phyloP scores from a whole-genome alignment of 805 yeast genomes.

The Pichia rugopelliculosa region DNA sequence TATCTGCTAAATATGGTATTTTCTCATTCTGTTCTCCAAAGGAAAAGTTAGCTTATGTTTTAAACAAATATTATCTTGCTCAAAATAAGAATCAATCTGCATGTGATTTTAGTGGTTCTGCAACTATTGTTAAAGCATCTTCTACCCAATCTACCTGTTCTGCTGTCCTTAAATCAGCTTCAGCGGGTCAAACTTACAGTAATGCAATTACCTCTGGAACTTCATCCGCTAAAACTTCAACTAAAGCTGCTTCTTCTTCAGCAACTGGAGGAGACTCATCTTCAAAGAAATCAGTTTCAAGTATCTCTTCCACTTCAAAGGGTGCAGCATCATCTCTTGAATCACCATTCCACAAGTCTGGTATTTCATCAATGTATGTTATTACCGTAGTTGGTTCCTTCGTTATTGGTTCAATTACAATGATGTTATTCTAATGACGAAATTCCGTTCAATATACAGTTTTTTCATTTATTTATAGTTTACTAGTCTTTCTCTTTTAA shows the following conservation, averaged over 20 bases:
- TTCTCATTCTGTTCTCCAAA: constrained; percentile 64
- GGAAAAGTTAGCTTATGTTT: constrained; percentile 59
- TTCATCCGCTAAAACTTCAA: constrained; percentile 7
- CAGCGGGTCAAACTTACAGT: constrained; percentile 20
- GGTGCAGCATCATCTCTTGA: constrained; percentile 5
- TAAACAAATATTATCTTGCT: constrained; percentile 54
- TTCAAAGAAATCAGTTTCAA: too few species aligned
- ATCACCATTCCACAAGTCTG: constrained; percentile 23
- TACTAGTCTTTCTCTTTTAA: background rate
- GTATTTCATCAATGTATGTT: constrained; percentile 24
- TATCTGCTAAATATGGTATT: constrained; percentile 63
- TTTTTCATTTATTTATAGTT: background rate
- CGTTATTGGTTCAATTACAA: constrained; percentile 4
- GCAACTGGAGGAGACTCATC: constrained; percentile 28
- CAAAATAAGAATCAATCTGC: constrained; percentile 41
- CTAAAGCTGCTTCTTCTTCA: constrained; percentile 21
- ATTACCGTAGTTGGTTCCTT: constrained; percentile 6
- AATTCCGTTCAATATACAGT: background rate
- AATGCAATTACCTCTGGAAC: constrained; percentile 15
- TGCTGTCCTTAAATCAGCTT: constrained; percentile 28
- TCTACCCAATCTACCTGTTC: constrained; percentile 39
- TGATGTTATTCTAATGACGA: constrained; percentile 3
- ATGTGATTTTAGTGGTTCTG: constrained; percentile 69
- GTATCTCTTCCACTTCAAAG: constrained; percentile 8
- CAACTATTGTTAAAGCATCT: constrained; percentile 42